Percentiles rank a stretch among this genome's conserved stretches.
phyloP scores from a whole-genome alignment of 192 early-diverging fungal species.

The Powellomyces hirtus region DNA sequence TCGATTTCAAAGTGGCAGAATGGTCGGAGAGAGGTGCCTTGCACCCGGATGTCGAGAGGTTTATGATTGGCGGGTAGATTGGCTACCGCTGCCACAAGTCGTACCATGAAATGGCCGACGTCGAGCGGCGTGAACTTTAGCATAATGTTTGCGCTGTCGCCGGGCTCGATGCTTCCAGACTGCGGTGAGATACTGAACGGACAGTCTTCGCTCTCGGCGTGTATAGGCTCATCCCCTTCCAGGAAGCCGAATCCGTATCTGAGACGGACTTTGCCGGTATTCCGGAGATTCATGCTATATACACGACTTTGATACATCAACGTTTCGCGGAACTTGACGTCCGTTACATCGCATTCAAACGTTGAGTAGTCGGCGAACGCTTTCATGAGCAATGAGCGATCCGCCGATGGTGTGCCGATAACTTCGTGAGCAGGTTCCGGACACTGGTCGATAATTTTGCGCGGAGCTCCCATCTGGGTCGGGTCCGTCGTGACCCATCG shows the following conservation, averaged over 20 bases:
- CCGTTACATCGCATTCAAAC: conserved; percentile 49
- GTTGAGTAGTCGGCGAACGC: conserved; percentile 52
- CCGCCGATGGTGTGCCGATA: conserved; percentile 11
- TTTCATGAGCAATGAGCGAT: conserved; percentile 34
- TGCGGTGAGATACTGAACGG: conserved; percentile 48
- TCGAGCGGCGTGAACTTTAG: conserved; percentile 53
- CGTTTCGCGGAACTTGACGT: conserved; percentile 56
- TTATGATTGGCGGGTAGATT: conserved; percentile 44
- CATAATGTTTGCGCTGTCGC: conserved; percentile 36
- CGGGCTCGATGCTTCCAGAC: conserved; percentile 39
- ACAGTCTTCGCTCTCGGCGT: conserved; percentile 27
- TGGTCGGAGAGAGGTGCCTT: conserved; percentile 48
- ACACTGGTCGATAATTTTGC: conserved; percentile 44
- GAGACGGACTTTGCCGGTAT: conserved; percentile 48
- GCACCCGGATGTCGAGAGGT: conserved; percentile 38
- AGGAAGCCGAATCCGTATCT: conserved; percentile 38
- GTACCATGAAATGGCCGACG: conserved; percentile 38
- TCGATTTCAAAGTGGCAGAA: conserved; percentile 66
- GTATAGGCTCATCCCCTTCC: conserved; percentile 26
- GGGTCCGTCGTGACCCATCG: conserved; percentile 36
- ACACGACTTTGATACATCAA: conserved; percentile 58
- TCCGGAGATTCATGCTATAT: conserved; percentile 43
- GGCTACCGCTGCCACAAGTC: conserved; percentile 32
- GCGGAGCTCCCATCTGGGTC: conserved; percentile 13
- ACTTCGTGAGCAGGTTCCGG: conserved; percentile 49